Conservation (phyloP, 2,329 filamentous ascomycete species). For the Paraphaeosphaeria sporulosa region DNA sequence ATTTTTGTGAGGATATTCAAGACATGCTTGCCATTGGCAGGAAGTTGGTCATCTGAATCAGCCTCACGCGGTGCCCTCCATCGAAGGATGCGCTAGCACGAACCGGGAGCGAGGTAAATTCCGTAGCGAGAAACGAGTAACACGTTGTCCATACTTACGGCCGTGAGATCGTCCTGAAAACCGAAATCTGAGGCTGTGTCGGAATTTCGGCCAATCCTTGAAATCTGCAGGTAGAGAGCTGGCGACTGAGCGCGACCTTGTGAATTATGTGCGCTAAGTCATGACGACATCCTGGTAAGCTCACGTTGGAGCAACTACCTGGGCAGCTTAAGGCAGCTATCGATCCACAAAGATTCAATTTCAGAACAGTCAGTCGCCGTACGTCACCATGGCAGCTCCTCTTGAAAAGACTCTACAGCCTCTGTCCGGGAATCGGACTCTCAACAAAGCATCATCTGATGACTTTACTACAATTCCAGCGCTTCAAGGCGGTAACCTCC, state of each 20-base stretch:
- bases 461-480: slow-evolving; percentile 24
- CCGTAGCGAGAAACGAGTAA: background rate
- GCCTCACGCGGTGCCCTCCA: background rate
- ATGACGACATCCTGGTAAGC: no score
- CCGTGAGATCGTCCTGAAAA: background rate
- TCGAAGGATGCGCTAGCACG: slow-evolving; percentile 8
- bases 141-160: background rate
- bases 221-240: no score
- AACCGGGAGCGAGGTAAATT: background rate
- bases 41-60: background rate
- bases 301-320: no score
- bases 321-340: no score
- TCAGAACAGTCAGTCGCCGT: no score
- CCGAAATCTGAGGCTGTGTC: background rate
- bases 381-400: slow-evolving; percentile 18
- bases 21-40: no score
- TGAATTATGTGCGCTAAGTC: no score
- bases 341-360: background rate
- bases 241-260: no score
- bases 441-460: slow-evolving; percentile 23
- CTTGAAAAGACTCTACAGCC: slow-evolving; percentile 17
- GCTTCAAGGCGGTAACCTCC: slow-evolving; percentile 21
- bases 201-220: background rate
- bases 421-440: slow-evolving; percentile 20
- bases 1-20: no score